These are phyloP conservation scores for Lactarius psammicola DNA, from an alignment of 768 basidiomycete genomes.

Conservation along the genomic window DNA sequence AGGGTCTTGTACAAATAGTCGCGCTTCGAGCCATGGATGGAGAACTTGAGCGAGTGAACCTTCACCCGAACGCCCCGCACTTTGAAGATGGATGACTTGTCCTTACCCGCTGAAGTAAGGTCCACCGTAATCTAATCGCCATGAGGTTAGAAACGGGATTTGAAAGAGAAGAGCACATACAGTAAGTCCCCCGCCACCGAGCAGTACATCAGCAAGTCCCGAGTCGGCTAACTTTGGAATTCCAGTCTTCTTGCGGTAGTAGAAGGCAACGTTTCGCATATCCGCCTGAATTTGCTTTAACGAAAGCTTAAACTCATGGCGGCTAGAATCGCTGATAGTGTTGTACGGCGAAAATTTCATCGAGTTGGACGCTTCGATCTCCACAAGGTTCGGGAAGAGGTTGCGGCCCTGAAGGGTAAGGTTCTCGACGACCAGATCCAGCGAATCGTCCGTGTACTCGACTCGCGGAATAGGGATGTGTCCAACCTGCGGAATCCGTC, in stretches of 20 bases:
- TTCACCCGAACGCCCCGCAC: constrained; percentile 73
- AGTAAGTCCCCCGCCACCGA: constrained; percentile 80
- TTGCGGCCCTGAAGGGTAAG: constrained; percentile 85
- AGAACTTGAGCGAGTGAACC: constrained; percentile 85
- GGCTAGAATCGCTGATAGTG: constrained; percentile 50
- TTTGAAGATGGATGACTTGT: constrained; percentile 68
- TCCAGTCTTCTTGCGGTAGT: constrained; percentile 82
- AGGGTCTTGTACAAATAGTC: constrained; percentile 85
- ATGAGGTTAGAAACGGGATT: background rate
- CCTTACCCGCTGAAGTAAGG: constrained; percentile 59
- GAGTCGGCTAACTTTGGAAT: constrained; percentile 78
- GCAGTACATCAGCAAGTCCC: constrained; percentile 80
- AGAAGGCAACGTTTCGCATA: constrained; percentile 91
- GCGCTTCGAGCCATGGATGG: constrained; percentile 89
- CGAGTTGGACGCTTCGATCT: constrained; percentile 75
- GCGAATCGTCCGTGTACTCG: constrained; percentile 84
- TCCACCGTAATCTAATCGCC: constrained; percentile 51
- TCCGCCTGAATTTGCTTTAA: constrained; percentile 89
- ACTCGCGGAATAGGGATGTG: constrained; percentile 90
- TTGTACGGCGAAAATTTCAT: constrained; percentile 83
- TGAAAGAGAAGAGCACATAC: constrained; percentile 38
- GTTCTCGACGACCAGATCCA: constrained; percentile 94
- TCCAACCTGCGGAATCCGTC: constrained; percentile 47
- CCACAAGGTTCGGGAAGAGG: constrained; percentile 79
- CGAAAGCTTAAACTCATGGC: constrained; percentile 72